phyloP scores from a whole-genome alignment of 768 basidiomycete species.

The Boletales sp. region DNA sequence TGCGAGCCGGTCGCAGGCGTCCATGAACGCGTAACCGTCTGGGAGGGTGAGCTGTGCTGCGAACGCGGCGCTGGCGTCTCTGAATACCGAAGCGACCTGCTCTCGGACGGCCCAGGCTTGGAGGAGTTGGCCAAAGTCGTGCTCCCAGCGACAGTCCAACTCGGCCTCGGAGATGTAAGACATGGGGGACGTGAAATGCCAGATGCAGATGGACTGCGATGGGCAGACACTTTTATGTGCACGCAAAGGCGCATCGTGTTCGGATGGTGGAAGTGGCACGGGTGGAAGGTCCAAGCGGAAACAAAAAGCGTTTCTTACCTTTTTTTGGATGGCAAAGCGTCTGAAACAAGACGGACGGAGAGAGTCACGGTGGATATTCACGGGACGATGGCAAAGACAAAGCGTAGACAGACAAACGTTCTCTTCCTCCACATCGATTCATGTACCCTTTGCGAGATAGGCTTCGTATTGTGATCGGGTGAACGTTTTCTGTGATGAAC shows the following conservation, averaged over 20 bases:
- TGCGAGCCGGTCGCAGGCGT: slow-evolving; percentile 8
- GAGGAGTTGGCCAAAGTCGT: background rate
- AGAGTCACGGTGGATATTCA: background rate
- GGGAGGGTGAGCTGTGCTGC: slow-evolving; percentile 13
- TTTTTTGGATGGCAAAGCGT: background rate
- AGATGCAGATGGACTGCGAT: background rate
- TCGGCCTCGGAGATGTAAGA: background rate
- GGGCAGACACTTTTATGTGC: slow-evolving; percentile 2
- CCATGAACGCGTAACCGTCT: slow-evolving; percentile 4
- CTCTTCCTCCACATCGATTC: background rate
- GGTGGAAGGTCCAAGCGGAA: slow-evolving; percentile 8
- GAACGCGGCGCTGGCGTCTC: slow-evolving; percentile 12
- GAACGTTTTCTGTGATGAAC: slow-evolving; percentile 58
- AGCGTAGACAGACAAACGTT: background rate
- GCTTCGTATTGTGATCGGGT: slow-evolving; percentile 66
- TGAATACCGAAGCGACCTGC: slow-evolving; percentile 3
- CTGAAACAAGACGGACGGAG: slow-evolving; percentile 1
- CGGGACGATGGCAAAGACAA: slow-evolving; percentile 5
- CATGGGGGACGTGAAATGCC: slow-evolving; percentile 9
- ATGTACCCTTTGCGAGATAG: slow-evolving; percentile 35
- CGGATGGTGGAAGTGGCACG: background rate
- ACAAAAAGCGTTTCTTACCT: background rate
- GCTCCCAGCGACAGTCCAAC: slow-evolving; percentile 2
- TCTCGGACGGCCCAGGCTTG: background rate
- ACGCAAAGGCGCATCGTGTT: background rate